Evolutionary conservation across 73 alveolate genomes (phyloP).

Genomic region (Paramecium sexaurelia): DNA sequence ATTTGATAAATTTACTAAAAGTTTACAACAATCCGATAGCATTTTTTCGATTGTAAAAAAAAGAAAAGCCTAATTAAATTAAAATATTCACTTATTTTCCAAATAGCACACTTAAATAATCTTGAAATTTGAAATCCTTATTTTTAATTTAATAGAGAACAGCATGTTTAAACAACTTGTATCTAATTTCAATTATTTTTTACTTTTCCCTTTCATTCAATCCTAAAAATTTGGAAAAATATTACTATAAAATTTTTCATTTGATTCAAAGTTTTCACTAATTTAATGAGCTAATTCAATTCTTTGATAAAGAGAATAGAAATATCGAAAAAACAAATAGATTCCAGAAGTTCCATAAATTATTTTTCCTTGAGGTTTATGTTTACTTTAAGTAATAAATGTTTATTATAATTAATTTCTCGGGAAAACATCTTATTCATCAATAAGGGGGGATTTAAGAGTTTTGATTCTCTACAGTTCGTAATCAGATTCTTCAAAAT

Average conservation of each 20-base stretch:
- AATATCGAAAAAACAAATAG: slow-evolving; percentile 37
- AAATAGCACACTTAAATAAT: neutral
- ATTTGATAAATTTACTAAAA: neutral
- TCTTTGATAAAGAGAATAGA: slow-evolving; percentile 35
- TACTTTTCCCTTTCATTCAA: neutral
- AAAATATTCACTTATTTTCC: slow-evolving; percentile 19
- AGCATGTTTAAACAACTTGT: slow-evolving; percentile 16
- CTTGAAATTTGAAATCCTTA: slow-evolving; percentile 30
- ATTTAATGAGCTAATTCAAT: slow-evolving; percentile 13
- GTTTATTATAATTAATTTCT: neutral
- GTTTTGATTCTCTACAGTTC: neutral
- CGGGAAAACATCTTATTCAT: slow-evolving; percentile 14
- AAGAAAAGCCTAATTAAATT: slow-evolving; percentile 10
- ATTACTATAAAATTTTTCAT: neutral
- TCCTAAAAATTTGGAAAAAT: neutral
- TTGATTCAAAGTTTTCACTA: neutral
- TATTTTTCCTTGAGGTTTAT: neutral
- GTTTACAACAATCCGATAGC: slow-evolving; percentile 35
- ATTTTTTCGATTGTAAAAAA: slow-evolving; percentile 44
- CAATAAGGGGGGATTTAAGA: neutral
- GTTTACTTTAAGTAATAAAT: neutral
- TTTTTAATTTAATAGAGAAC: neutral
- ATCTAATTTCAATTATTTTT: neutral
- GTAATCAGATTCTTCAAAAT: slow-evolving; percentile 9
- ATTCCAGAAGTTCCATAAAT: slow-evolving; percentile 37